phyloP scores from a whole-genome alignment of 2,329 filamentous ascomycete genomes.

The Grosmannia penicillata region DNA sequence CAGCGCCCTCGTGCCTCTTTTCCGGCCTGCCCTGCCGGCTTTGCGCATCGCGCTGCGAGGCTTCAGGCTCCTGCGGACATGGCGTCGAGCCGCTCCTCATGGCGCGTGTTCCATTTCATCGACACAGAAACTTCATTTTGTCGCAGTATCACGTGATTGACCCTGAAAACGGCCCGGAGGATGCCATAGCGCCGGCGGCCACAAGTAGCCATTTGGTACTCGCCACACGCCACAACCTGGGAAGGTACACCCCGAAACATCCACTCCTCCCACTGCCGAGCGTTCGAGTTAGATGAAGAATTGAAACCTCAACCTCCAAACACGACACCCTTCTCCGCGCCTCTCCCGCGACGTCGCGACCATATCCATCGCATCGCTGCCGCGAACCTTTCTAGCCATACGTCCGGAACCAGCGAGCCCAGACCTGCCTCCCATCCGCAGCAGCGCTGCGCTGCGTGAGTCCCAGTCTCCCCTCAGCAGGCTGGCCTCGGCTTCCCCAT shows the following conservation, averaged over 20 bases:
- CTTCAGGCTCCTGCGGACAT: too few relatives aligned
- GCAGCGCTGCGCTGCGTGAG: slow-evolving; percentile 1
- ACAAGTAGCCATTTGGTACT: slow-evolving; percentile 10
- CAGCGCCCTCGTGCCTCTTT: too few relatives aligned
- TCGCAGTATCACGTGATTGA: too few relatives aligned
- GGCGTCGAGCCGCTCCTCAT: too few relatives aligned
- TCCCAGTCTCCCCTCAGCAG: background rate
- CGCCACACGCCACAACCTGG: slow-evolving; percentile 5
- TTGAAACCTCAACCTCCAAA: slow-evolving; percentile 6
- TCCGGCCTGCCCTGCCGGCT: too few relatives aligned
- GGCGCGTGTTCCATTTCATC: too few relatives aligned
- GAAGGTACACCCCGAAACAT: slow-evolving; percentile 11
- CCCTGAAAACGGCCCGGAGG: background rate
- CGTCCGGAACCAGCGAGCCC: too few relatives aligned
- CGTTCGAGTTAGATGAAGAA: slow-evolving; percentile 7
- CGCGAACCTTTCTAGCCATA: background rate
- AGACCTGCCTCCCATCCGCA: too few relatives aligned
- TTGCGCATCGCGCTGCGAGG: too few relatives aligned
- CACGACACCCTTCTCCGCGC: background rate
- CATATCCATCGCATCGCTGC: background rate
- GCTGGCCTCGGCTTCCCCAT: background rate
- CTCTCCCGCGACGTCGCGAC: background rate
- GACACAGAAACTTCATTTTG: too few relatives aligned
- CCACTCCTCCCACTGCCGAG: slow-evolving; percentile 8
- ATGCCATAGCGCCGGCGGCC: background rate